Evolutionary conservation across 805 yeast species (phyloP).

Genomic region (Saccharomycopsis capsularis): DNA sequence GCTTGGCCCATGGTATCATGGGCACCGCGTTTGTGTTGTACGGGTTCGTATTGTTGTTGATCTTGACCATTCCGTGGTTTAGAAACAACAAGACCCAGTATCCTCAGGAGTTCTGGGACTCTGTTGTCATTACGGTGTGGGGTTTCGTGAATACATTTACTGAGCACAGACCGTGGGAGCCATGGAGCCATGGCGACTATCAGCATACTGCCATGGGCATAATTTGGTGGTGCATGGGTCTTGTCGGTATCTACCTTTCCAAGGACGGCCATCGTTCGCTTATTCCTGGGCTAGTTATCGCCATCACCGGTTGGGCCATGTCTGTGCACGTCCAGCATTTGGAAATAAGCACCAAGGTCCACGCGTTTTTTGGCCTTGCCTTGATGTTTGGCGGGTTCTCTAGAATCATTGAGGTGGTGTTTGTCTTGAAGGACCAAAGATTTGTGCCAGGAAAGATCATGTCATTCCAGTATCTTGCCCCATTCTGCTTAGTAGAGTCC

Average conservation of each 20-base stretch:
- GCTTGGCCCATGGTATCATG: constrained; percentile 96
- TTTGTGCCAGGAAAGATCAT: constrained; percentile 39
- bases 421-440: constrained; percentile 60
- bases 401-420: constrained; percentile 73
- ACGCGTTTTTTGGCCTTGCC: constrained; percentile 75
- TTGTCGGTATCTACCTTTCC: constrained; percentile 73
- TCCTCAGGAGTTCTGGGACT: constrained; percentile 83
- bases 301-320: constrained; percentile 94
- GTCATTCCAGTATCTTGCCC: constrained; percentile 82
- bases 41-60: constrained; percentile 62
- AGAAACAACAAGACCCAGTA: constrained; percentile 42
- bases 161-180: constrained; percentile 86
- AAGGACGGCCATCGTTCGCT: constrained; percentile 62
- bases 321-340: constrained; percentile 77
- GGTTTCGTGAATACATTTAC: constrained; percentile 93
- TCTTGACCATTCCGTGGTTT: constrained; percentile 71
- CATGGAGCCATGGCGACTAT: constrained; percentile 88
- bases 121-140: constrained; percentile 75
- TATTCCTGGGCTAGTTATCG: constrained; percentile 73
- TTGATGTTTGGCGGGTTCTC: constrained; percentile 71
- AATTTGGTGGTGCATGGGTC: constrained; percentile 93
- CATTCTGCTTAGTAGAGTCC: constrained; percentile 68
- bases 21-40: constrained; percentile 80
- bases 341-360: constrained; percentile 77
- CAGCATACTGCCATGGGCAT: constrained; percentile 97